Evolutionary conservation across 1,284 basidiomycete species (phyloP), one percentile per base, ranked within the genome.

Genomic region (Dichomitus squalens): DNA sequence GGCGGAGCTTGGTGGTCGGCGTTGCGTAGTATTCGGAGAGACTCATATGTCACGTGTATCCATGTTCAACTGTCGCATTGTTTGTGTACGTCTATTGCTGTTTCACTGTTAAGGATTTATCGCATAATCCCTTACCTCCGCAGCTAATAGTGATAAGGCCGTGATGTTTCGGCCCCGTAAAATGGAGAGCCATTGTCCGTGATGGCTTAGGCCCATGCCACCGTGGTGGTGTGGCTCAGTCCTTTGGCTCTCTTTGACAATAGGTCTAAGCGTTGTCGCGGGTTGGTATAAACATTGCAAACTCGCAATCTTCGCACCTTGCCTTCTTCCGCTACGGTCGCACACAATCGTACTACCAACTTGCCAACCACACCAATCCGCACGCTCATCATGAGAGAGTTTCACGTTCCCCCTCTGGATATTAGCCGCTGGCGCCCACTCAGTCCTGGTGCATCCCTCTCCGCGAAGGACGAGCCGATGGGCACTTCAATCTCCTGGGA

Each of bases 11-110:
- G 38, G 41, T 48, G 25, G 34, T 47, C 18, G 29, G 18, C 25
- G 2, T 29, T 44, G 8, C 40, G 23, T 18, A 29, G 18, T 49
- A 53, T 53, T 39, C 43, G 59, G 57, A 57, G 27, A 29, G 50
- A 44, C 25, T 38, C 64, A 51, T 63, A 59, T 49, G 65, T 53
- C 62, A 60, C 56, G 55, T 63, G 63, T 67, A 64, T 66, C 58
- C 52, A 48, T 63, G 56, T 60, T 36, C 36, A 23, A 27, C 38
- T 56, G 48, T 47, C 52, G 44, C 56, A 55, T 44, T 56, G 40
- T 25, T 34, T 55, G 47, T 62, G 58, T 62, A 57, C 49, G 49
- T 23, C 57, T 59, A 58, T 57, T 49, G 50, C 49, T 50, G 21
- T 51, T 39, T 46, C 18, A 35, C 18, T 39, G 18, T 27, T 14